Percentiles rank a stretch among this genome's conserved stretches.
phyloP scores from a whole-genome alignment of 129 eudicot genomes.

The Chrysanthemum lavandulifolium region DNA sequence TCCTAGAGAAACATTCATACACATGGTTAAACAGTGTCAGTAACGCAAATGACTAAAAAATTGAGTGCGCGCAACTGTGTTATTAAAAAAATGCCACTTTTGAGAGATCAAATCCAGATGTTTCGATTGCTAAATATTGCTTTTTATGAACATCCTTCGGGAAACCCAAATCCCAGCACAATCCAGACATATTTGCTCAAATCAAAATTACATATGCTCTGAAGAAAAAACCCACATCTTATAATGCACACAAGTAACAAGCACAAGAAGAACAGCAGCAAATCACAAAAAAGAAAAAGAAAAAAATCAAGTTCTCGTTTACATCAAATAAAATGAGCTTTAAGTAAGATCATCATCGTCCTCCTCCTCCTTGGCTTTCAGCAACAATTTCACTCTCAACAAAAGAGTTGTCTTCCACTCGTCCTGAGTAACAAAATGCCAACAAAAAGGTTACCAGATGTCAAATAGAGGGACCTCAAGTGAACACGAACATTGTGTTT shows the following conservation, averaged over 20 bases:
- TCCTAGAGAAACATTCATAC: too few relatives aligned
- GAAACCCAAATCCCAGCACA: constrained; percentile 15
- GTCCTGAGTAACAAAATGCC: constrained; percentile 31
- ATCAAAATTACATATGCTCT: constrained; percentile 5
- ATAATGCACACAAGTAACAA: constrained; percentile 16
- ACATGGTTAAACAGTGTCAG: too few relatives aligned
- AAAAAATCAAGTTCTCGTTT: not conserved
- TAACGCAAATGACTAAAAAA: too few relatives aligned
- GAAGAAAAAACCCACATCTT: not conserved
- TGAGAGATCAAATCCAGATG: constrained; percentile 1
- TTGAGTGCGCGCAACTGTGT: too few relatives aligned
- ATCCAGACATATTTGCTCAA: constrained; percentile 19
- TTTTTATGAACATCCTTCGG: constrained; percentile 11
- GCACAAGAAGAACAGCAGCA: not conserved
- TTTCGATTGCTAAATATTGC: not conserved
- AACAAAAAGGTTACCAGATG: not conserved
- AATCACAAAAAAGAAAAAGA: too few relatives aligned
- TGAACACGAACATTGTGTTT: not conserved
- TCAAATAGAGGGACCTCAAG: not conserved
- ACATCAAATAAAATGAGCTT: constrained; percentile 11
- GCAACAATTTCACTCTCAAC: constrained; percentile 43
- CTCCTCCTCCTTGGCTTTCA: constrained; percentile 49
- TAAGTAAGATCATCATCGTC: constrained; percentile 49
- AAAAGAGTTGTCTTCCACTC: constrained; percentile 46
- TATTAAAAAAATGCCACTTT: not conserved